Percentiles rank a stretch among this genome's conserved stretches.
Conservation (phyloP, 257 asterid genomes). For the Solanum pinnatisectum region DNA sequence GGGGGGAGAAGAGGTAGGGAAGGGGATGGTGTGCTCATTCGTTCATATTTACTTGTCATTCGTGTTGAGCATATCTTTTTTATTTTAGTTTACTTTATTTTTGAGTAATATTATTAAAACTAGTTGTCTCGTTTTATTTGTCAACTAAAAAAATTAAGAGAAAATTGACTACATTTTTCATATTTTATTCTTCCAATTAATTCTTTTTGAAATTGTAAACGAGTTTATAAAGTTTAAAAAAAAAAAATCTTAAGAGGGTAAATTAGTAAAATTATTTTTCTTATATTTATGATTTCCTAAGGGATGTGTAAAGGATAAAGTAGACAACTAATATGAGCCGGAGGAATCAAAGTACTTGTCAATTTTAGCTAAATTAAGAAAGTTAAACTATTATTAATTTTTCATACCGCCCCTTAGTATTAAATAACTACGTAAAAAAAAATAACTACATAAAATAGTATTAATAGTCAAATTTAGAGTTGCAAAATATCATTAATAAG, state of each 20-base stretch:
- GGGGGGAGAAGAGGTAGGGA: background rate
- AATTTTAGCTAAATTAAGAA: background rate
- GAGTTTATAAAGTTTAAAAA: too few relatives aligned
- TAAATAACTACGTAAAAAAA: too few relatives aligned
- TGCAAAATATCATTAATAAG: background rate
- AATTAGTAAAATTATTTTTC: too few relatives aligned
- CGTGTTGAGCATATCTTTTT: accelerated
- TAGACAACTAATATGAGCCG: background rate
- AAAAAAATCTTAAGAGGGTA: background rate
- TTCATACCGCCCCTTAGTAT: too few relatives aligned
- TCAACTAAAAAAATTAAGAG: background rate
- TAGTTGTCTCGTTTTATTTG: too few relatives aligned
- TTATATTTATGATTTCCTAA: background rate
- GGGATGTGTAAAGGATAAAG: background rate
- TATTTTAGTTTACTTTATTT: too few relatives aligned
- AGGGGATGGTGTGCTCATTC: background rate
- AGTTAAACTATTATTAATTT: background rate
- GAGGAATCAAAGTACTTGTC: background rate
- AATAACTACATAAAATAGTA: background rate
- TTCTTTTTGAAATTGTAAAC: background rate
- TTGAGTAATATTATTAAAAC: too few relatives aligned
- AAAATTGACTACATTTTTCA: background rate
- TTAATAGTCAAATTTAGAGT: background rate
- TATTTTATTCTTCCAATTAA: background rate
- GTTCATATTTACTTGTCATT: background rate